Evolutionary conservation across 495 filamentous ascomycete species (phyloP).

Genomic region (Podospora conica): DNA sequence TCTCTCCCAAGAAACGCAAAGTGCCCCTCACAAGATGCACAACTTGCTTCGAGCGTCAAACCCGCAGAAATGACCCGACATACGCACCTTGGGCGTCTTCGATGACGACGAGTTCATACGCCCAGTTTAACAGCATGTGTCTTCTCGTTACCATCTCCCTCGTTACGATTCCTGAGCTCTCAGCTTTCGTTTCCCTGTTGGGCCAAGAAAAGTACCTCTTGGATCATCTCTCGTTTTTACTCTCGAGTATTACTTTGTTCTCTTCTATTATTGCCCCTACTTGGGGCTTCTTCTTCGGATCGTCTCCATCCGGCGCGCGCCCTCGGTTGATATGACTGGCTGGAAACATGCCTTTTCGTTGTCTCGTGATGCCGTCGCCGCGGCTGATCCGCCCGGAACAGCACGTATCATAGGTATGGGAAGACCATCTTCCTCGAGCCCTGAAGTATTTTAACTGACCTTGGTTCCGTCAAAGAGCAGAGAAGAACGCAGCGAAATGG

Average conservation of each 20-base stretch:
- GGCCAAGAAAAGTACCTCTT: background rate
- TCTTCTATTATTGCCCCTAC: background rate
- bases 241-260: background rate
- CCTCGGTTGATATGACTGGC: slow-evolving; percentile 18
- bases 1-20: background rate
- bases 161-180: background rate
- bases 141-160: background rate
- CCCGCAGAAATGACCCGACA: background rate
- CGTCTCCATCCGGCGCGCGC: no score
- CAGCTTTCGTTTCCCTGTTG: background rate
- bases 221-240: background rate
- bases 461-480: slow-evolving; percentile 12
- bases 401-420: slow-evolving; percentile 24
- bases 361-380: slow-evolving; percentile 19
- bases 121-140: background rate
- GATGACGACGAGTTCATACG: background rate
- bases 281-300: background rate
- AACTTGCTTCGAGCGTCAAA: background rate
- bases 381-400: slow-evolving; percentile 27
- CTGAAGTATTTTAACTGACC: background rate
- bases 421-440: background rate
- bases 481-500: slow-evolving; percentile 9
- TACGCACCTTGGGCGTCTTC: background rate
- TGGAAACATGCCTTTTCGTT: slow-evolving; percentile 28
- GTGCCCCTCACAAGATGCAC: background rate